These are phyloP conservation scores for Coemansia sp. DNA, from an alignment of 192 early-diverging fungal species.

Conservation along the genomic window DNA sequence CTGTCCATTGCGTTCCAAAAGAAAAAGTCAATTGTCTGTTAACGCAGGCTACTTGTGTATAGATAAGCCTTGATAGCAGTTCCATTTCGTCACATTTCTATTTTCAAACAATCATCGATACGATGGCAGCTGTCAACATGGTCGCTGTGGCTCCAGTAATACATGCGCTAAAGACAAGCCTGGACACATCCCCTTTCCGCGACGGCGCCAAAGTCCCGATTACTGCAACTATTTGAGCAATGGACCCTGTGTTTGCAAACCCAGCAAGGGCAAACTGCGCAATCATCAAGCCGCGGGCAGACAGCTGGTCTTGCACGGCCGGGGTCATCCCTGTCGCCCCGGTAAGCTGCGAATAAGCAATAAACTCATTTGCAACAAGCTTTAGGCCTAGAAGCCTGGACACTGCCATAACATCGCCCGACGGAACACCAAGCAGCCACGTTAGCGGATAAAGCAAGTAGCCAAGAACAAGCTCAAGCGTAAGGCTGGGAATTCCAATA, in stretches of 20 bases:
- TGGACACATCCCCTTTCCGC: constrained; percentile 70
- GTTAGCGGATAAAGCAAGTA: constrained; percentile 78
- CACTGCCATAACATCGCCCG: constrained; percentile 56
- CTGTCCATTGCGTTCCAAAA: no score
- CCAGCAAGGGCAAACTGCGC: constrained; percentile 78
- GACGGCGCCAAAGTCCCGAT: constrained; percentile 77
- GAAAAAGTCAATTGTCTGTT: no score
- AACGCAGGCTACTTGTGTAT: no score
- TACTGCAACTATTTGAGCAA: constrained; percentile 82
- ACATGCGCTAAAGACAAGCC: constrained; percentile 76
- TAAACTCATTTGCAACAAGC: constrained; percentile 87
- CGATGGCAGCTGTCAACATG: constrained; percentile 80
- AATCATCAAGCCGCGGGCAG: constrained; percentile 56
- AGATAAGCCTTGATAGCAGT: no score
- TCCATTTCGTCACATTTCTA: neutral
- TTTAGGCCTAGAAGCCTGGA: constrained; percentile 72
- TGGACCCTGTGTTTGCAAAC: constrained; percentile 83
- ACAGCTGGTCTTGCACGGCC: constrained; percentile 38
- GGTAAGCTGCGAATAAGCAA: constrained; percentile 62
- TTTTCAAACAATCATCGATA: constrained; percentile 64
- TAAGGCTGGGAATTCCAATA: constrained; percentile 59
- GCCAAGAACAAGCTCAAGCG: constrained; percentile 69
- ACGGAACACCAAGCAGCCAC: constrained; percentile 67
- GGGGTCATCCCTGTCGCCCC: constrained; percentile 16
- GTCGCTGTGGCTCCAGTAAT: constrained; percentile 78